Conservation (phyloP, 2,329 filamentous ascomycete genomes). For the Paraphaeosphaeria sporulosa region DNA sequence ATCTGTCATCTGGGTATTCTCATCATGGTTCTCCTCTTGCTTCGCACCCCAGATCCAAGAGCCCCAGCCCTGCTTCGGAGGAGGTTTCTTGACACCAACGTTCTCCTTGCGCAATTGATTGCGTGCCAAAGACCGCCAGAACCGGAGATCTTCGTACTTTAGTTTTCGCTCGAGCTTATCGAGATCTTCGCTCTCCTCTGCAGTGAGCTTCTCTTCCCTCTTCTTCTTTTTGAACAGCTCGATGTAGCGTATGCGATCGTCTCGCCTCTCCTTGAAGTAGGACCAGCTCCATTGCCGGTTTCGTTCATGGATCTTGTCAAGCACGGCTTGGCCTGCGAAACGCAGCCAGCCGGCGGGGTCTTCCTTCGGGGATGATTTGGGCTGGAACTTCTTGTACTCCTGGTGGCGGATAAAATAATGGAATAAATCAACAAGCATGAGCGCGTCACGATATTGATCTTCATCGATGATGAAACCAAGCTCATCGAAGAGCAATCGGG, state of each 20-base stretch:
- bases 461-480: conserved; percentile 98
- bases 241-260: conserved; percentile 89
- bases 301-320: conserved; percentile 92
- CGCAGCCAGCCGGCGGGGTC: conserved; percentile 90
- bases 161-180: conserved; percentile 84
- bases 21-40: conserved; percentile 70
- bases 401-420: conserved; percentile 98
- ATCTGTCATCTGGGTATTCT: conserved; percentile 89
- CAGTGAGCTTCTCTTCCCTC: conserved; percentile 70
- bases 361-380: conserved; percentile 84
- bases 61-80: conserved; percentile 84
- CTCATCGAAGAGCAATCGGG: conserved; percentile 91
- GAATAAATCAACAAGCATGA: conserved; percentile 99
- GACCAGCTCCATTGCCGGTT: conserved; percentile 96
- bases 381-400: conserved; percentile 92
- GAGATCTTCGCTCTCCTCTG: conserved; percentile 75
- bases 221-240: conserved; percentile 93
- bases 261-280: conserved; percentile 90
- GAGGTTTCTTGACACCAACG: conserved; percentile 79
- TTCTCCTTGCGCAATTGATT: conserved; percentile 97
- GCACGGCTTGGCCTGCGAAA: conserved; percentile 88
- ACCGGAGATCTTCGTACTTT: conserved; percentile 92
- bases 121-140: conserved; percentile 93
- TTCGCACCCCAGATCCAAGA: conserved; percentile 84
- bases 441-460: conserved; percentile 92